phyloP scores from a whole-genome alignment of 192 early-diverging fungal genomes.

The Gigaspora rosea region DNA sequence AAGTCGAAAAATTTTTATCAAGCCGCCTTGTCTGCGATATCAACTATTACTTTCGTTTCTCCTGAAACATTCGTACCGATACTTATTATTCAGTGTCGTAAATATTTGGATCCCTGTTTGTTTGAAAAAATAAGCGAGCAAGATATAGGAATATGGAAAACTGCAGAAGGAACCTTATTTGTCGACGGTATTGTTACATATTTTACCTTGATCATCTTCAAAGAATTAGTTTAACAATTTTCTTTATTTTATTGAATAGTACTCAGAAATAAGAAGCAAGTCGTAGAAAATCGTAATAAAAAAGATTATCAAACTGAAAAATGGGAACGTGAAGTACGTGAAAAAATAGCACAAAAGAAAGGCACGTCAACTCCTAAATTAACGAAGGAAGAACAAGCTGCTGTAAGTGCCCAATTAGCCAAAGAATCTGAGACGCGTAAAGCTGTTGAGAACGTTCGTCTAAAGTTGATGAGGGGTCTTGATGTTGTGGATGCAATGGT shows the following conservation, averaged over 20 bases:
- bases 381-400: conserved; percentile 74
- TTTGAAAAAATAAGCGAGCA: conserved; percentile 53
- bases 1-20: conserved; percentile 53
- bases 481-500: conserved; percentile 66
- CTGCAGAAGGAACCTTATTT: conserved; percentile 66
- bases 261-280: conserved; percentile 52
- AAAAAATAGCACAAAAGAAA: conserved; percentile 73
- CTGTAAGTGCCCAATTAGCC: conserved; percentile 67
- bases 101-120: conserved; percentile 50
- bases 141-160: conserved; percentile 74
- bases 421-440: conserved; percentile 75
- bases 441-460: conserved; percentile 56
- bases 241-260: no score
- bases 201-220: background rate
- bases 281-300: conserved; percentile 45
- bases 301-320: conserved; percentile 68
- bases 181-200: conserved; percentile 52
- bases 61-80: conserved; percentile 54
- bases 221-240: background rate
- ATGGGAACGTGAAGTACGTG: conserved; percentile 77
- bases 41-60: conserved; percentile 62
- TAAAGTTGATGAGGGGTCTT: conserved; percentile 61
- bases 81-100: conserved; percentile 50
- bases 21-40: conserved; percentile 64
- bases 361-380: conserved; percentile 52